Evolutionary conservation across 768 basidiomycete genomes (phyloP), one percentile per base, ranked within the genome.

Genomic region (Pisolithus microcarpus): DNA sequence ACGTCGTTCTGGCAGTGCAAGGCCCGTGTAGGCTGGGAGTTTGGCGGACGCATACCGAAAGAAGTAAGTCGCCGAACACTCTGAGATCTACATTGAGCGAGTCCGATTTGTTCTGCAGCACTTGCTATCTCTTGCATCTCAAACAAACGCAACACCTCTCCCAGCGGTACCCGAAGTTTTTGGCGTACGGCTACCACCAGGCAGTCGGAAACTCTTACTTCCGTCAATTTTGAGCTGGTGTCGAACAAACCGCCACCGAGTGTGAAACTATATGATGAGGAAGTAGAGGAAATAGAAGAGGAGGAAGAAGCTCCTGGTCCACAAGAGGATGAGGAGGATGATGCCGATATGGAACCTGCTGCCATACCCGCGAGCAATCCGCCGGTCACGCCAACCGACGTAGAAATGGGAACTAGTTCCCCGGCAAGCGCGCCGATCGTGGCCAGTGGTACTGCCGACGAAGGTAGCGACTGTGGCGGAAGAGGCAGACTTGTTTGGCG

Each of bases 11-110:
- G 38, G 87, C 89, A 2, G 84, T 91, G 5, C 90, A 92, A 65
- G n/a, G 88, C 89, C 6, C 82, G 90, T 51, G 91, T 92, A 4
- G 91, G 90, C 39, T 92, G 91, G 91, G 91, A 92, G 66, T 87
- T 91, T 64, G 90, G 89, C 21, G 90, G 91, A 6, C 77, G 89
- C 37, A 81, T 92, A 26, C 90, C 90, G 3, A 91, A 91, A 70
- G 90, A 92, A 80, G 90, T 91, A 51, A 26, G 72, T 66, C 23
- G 19, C n/a, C 21, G 50, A 23, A 16, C 36, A 26, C 19, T 9
- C 34, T n/a, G n/a, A n/a, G n/a, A n/a, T 46, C 11, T 19, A 23
- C 51, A 42, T 36, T 43, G 15, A 46, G 24, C 34, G n/a, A 21
- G 38, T 10, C 40, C 30, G 30, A 43, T 19, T 23, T 40, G 48